phyloP scores from a whole-genome alignment of 2,329 filamentous ascomycete species.

The Trichothecium roseum region DNA sequence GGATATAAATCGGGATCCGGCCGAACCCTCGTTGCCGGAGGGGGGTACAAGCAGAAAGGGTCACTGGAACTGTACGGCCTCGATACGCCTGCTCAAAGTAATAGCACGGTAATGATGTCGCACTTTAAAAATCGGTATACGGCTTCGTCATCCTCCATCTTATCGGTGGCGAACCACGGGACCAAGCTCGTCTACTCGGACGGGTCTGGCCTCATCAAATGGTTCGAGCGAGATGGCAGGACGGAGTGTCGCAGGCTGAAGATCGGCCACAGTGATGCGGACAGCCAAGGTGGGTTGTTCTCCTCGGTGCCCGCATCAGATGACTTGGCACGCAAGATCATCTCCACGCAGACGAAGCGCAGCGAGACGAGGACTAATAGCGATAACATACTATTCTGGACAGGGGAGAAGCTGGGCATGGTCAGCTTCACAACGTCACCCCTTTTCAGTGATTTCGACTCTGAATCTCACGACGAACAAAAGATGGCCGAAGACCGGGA shows the following conservation, averaged over 20 bases:
- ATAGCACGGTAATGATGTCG: constrained; percentile 69
- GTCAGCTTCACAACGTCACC: constrained; percentile 49
- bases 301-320: constrained; percentile 42
- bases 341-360: constrained; percentile 43
- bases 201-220: constrained; percentile 73
- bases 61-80: constrained; percentile 79
- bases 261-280: constrained; percentile 43
- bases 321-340: constrained; percentile 72
- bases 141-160: constrained; percentile 66
- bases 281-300: constrained; percentile 38
- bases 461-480: constrained; percentile 38
- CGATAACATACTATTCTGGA: constrained; percentile 77
- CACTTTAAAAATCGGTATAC: constrained; percentile 83
- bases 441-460: constrained; percentile 38
- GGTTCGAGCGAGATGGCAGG: constrained; percentile 78
- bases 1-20: constrained; percentile 44
- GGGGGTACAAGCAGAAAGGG: constrained; percentile 86
- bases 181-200: constrained; percentile 76
- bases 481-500: constrained; percentile 35
- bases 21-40: constrained; percentile 68
- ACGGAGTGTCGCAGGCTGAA: constrained; percentile 45
- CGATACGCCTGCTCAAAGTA: constrained; percentile 50
- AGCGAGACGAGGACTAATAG: constrained; percentile 25
- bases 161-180: constrained; percentile 75
- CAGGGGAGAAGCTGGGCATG: constrained; percentile 72